Conservation (phyloP, 116 monocot genomes). For the Posidonia oceanica region DNA sequence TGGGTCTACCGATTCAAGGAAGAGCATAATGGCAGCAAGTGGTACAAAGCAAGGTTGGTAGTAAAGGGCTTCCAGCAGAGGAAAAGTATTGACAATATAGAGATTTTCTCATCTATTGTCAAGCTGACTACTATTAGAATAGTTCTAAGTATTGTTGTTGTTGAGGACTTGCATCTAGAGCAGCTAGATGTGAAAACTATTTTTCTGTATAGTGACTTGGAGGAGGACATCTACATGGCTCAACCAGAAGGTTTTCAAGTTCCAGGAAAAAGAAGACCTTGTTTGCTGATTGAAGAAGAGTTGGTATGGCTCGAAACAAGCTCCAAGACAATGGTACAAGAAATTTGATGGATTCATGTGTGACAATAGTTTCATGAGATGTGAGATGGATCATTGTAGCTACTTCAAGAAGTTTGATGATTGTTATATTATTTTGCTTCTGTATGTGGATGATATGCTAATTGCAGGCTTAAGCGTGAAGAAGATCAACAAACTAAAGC, state of each 20-base stretch:
- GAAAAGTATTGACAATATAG: not conserved
- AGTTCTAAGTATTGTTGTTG: not conserved
- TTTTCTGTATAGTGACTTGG: constrained; percentile 10
- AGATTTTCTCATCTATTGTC: not conserved
- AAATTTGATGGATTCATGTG: constrained; percentile 1
- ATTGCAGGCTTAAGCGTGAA: not conserved
- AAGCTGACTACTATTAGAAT: too few species aligned
- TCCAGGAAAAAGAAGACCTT: not conserved
- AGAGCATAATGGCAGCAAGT: too few species aligned
- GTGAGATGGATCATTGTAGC: not conserved
- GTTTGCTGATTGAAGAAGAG: not conserved
- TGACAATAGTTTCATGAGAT: not conserved
- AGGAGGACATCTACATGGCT: constrained; percentile 10
- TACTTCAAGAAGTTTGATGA: not conserved
- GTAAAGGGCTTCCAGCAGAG: too few species aligned
- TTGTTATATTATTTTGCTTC: not conserved
- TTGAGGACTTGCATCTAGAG: not conserved
- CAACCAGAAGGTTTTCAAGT: not conserved
- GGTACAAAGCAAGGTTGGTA: too few species aligned
- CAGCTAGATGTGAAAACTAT: not conserved
- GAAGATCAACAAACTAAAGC: not conserved
- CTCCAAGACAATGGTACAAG: constrained; percentile 10
- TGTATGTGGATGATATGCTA: constrained; percentile 3
- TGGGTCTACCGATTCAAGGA: too few species aligned
- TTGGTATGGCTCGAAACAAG: constrained; percentile 3